These are phyloP conservation scores for Candida sanyaensis DNA, from an alignment of 1,139 yeast species.

Conservation along the genomic window DNA sequence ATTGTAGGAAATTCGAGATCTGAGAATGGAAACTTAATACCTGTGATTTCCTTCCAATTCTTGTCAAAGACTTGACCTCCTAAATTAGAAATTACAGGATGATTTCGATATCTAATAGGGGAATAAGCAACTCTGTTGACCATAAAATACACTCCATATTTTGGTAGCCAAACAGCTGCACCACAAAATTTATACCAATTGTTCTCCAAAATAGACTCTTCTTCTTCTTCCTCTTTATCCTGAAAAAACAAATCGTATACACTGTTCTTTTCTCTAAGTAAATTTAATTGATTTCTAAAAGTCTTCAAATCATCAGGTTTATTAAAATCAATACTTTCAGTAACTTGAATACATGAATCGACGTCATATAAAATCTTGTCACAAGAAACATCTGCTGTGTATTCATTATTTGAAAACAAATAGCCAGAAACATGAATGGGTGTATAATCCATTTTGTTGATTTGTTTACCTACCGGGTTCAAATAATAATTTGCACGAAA, in stretches of 20 bases:
- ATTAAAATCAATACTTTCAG: slow-evolving; percentile 9
- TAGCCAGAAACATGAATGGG: neutral
- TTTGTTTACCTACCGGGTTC: neutral
- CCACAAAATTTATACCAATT: slow-evolving; percentile 37
- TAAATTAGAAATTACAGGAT: slow-evolving; percentile 25
- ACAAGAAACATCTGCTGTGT: neutral
- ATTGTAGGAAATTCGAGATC: slow-evolving; percentile 24
- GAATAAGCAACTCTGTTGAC: slow-evolving; percentile 31
- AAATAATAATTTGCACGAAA: neutral
- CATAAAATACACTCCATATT: slow-evolving; percentile 35
- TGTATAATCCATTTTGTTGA: neutral
- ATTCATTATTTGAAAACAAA: neutral
- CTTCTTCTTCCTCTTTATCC: slow-evolving; percentile 12
- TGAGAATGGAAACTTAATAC: slow-evolving; percentile 22
- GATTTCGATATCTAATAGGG: slow-evolving; percentile 20
- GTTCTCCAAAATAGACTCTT: slow-evolving; percentile 16
- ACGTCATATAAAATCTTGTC: neutral
- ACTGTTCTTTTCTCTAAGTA: slow-evolving; percentile 2
- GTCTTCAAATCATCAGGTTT: slow-evolving; percentile 9
- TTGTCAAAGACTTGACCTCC: slow-evolving; percentile 29
- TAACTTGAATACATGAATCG: slow-evolving; percentile 5
- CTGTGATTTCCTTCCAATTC: slow-evolving; percentile 28
- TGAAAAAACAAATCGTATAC: slow-evolving; percentile 12
- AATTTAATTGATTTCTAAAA: slow-evolving; percentile 11
- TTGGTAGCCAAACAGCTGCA: slow-evolving; percentile 34